Base-by-base conservation (phyloP, 2,329 filamentous ascomycete genomes). In the Emericellopsis cladophorae region DNA sequence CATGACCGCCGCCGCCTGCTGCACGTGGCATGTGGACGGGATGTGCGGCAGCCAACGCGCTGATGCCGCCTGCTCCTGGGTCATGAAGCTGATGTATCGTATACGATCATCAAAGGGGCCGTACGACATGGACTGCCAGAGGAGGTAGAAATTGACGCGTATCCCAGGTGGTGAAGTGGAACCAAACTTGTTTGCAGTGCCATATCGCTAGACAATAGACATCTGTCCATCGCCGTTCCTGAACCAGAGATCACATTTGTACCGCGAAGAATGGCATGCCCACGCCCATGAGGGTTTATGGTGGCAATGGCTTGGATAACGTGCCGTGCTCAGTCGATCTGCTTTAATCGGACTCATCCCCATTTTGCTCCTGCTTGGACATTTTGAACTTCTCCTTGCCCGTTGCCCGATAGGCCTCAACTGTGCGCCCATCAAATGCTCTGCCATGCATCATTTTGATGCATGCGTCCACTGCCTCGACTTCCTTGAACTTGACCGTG, bases 401-500 rank as follows among this genome's bases (percentile, higher is more conserved):
- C 14, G 79, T 76, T 1, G 81, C 73, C 35, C 89, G 68, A 44
- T 76, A 78, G 11, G 88, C 87, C 50, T 79, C 68, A 5, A 95
- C 79, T 21, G 70, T 72, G 22, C 77, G 74, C 1, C 84, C 81
- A 34, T 76, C 83, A 55, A 93, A 95, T 45, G 68, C 76, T n/a
- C 87, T 74, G 1, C 88, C 88, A 50, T 87, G 68, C 81, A 94
- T 89, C 36, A 79, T 57, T 51, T 76, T 57, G 33, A 90, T 76
- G 56, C 87, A 95, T 8, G 74, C 77, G 43, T 67, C 67, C 4
- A 89, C 90, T 2, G 81, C 74, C 44, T 83, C 76, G 4, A 74
- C 66, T 32, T 83, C 78, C 42, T 70, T 67, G 64, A 95, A 98
- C 51, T 83, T 80, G 46, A 98, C 84, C 41, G 80, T 89, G 8